phyloP scores from a whole-genome alignment of 768 basidiomycete genomes.

The Lentinula sp. region DNA sequence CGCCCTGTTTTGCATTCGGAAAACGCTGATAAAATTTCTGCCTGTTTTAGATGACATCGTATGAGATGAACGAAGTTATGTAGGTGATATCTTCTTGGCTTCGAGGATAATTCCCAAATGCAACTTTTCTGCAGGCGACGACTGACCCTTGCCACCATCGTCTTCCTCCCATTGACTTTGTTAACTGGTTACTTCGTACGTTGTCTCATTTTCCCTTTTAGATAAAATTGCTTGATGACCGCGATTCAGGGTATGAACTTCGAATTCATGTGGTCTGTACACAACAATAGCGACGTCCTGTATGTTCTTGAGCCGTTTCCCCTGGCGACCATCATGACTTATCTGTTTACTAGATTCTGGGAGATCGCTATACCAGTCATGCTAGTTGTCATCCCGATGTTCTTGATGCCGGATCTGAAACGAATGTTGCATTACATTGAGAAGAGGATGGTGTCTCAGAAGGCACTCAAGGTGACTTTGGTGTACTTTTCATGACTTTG shows the following conservation, averaged over 20 bases:
- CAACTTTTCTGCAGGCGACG: slow-evolving; percentile 37
- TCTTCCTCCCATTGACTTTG: slow-evolving; percentile 64
- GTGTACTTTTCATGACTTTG: neutral
- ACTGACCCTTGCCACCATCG: slow-evolving; percentile 62
- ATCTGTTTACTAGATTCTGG: slow-evolving; percentile 50
- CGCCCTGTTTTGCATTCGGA: neutral
- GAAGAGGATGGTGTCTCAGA: slow-evolving; percentile 23
- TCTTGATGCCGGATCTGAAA: slow-evolving; percentile 50
- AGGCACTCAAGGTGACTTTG: neutral
- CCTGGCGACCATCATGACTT: neutral
- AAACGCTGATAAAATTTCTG: slow-evolving; percentile 1
- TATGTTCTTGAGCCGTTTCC: slow-evolving; percentile 18
- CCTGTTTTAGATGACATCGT: slow-evolving; percentile 50
- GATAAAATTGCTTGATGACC: neutral
- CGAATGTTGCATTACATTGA: slow-evolving; percentile 38
- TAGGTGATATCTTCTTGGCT: slow-evolving; percentile 18
- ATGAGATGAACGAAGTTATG: slow-evolving; percentile 77
- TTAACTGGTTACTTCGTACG: slow-evolving; percentile 64
- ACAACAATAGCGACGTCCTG: slow-evolving; percentile 39
- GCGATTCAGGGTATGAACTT: slow-evolving; percentile 67
- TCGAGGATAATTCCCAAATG: neutral
- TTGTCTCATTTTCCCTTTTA: neutral
- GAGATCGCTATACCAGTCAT: slow-evolving; percentile 57
- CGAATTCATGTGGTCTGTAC: slow-evolving; percentile 40
- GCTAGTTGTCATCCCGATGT: slow-evolving; percentile 49